These are phyloP conservation scores for Penicillium cinerascens DNA, from an alignment of 495 filamentous ascomycete genomes.

Conservation along the genomic window DNA sequence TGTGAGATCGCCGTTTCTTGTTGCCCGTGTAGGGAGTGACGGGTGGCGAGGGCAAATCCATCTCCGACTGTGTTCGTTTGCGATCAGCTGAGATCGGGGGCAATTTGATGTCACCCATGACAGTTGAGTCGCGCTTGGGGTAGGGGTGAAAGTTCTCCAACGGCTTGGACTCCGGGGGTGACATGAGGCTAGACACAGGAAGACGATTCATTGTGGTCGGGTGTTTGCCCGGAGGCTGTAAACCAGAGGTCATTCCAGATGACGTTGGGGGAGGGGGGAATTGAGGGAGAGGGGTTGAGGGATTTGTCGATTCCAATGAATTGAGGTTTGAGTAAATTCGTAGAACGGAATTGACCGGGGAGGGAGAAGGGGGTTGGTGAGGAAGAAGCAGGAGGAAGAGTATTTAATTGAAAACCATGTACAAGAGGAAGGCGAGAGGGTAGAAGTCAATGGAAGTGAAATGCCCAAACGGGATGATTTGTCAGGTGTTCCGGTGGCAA, in stretches of 20 bases:
- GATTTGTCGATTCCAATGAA: too few relatives aligned
- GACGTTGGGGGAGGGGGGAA: not conserved
- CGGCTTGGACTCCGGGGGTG: constrained; percentile 64
- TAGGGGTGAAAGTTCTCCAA: constrained; percentile 56
- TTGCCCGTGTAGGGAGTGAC: constrained; percentile 63
- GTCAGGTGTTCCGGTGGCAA: constrained; percentile 19
- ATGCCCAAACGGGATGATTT: constrained; percentile 14
- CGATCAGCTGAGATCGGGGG: constrained; percentile 49
- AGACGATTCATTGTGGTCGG: constrained; percentile 46
- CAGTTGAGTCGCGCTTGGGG: constrained; percentile 27
- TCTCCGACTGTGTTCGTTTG: constrained; percentile 47
- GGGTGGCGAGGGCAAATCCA: constrained; percentile 65
- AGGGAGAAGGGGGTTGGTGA: not conserved
- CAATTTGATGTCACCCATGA: constrained; percentile 41
- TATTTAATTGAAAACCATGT: not conserved
- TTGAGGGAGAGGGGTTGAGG: too few relatives aligned
- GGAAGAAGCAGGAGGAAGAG: not conserved
- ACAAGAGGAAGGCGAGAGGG: constrained; percentile 1
- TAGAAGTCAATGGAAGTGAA: constrained; percentile 19
- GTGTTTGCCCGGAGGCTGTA: constrained; percentile 16
- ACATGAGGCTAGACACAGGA: constrained; percentile 65
- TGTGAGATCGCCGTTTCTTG: constrained; percentile 46
- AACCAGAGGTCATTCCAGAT: constrained; percentile 3
- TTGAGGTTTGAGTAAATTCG: not conserved
- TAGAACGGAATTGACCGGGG: not conserved